These are phyloP conservation scores for Cladosporium sp. DNA, from an alignment of 2,329 filamentous ascomycete species.

Conservation along the genomic window DNA sequence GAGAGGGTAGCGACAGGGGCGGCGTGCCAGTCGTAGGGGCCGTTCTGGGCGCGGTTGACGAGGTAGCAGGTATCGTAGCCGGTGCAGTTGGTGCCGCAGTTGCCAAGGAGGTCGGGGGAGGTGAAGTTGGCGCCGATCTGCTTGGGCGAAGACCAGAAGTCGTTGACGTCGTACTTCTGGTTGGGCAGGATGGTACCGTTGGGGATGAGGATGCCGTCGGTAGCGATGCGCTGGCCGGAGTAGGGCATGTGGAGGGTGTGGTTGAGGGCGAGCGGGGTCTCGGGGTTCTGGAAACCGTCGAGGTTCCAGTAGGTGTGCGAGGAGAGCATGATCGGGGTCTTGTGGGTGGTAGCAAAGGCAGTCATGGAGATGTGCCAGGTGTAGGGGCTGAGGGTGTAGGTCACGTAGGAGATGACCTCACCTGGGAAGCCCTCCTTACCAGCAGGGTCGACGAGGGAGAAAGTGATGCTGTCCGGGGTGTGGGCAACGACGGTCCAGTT, in stretches of 20 bases:
- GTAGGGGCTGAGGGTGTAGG: slow-evolving; percentile 67
- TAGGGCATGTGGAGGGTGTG: slow-evolving; percentile 75
- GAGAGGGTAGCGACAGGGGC: slow-evolving; percentile 66
- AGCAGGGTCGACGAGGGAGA: slow-evolving; percentile 71
- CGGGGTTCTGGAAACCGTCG: slow-evolving; percentile 74
- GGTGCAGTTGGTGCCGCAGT: slow-evolving; percentile 80
- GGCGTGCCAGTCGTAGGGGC: slow-evolving; percentile 65
- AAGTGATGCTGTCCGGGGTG: slow-evolving; percentile 69
- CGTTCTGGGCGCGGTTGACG: slow-evolving; percentile 62
- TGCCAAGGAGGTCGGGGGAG: slow-evolving; percentile 63
- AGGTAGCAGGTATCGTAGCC: slow-evolving; percentile 82
- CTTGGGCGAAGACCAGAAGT: slow-evolving; percentile 82
- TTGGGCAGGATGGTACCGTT: slow-evolving; percentile 67
- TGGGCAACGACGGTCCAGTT: slow-evolving; percentile 77
- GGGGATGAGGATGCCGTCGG: slow-evolving; percentile 58
- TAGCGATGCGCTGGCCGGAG: slow-evolving; percentile 67
- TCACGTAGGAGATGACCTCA: slow-evolving; percentile 72
- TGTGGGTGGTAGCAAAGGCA: slow-evolving; percentile 69
- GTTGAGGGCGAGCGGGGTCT: slow-evolving; percentile 66
- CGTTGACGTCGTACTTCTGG: slow-evolving; percentile 67
- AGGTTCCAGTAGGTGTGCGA: slow-evolving; percentile 81
- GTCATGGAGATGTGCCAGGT: slow-evolving; percentile 75
- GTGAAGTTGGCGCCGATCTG: slow-evolving; percentile 71
- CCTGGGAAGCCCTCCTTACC: slow-evolving; percentile 78
- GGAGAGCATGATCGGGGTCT: slow-evolving; percentile 81